Conservation (phyloP, 2,329 filamentous ascomycete species). For the Gremmenia infestans region DNA sequence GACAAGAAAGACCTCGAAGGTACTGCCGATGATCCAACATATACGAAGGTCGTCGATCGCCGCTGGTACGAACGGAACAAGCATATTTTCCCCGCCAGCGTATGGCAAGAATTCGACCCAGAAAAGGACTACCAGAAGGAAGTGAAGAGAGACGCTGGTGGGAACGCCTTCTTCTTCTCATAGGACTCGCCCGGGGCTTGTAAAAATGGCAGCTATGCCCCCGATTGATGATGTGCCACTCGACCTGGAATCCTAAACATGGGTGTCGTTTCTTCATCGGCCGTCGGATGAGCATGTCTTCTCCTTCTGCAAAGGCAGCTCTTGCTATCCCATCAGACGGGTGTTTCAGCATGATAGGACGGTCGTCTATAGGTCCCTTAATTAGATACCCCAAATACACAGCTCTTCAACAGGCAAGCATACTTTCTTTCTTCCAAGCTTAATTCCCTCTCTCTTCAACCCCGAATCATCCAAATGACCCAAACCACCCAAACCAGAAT, state of each 20-base stretch:
- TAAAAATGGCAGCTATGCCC: no score
- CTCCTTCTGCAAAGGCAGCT: no score
- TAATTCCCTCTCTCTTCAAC: conserved; percentile 11
- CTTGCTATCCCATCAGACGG: no score
- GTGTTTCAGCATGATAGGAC: no score
- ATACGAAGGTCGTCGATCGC: conserved; percentile 92
- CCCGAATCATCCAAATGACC: conserved; percentile 4
- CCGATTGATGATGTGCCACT: no score
- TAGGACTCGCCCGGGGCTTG: conserved; percentile 16
- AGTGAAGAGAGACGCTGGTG: conserved; percentile 75
- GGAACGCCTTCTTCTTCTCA: conserved; percentile 89
- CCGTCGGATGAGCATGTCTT: no score
- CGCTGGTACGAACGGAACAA: conserved; percentile 98
- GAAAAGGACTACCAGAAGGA: conserved; percentile 77
- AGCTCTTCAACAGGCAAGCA: not conserved
- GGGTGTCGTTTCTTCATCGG: no score
- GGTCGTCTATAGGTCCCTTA: no score
- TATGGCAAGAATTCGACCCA: conserved; percentile 93
- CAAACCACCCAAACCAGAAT: conserved; percentile 18
- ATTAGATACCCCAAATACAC: no score
- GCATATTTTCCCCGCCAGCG: conserved; percentile 93
- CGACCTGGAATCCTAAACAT: no score
- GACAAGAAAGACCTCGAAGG: conserved; percentile 58
- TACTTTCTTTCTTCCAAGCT: not conserved
- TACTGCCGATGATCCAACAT: conserved; percentile 66